Evolutionary conservation across 164 flowering plant species (phyloP).

Genomic region (Nymphaea thermarum): DNA sequence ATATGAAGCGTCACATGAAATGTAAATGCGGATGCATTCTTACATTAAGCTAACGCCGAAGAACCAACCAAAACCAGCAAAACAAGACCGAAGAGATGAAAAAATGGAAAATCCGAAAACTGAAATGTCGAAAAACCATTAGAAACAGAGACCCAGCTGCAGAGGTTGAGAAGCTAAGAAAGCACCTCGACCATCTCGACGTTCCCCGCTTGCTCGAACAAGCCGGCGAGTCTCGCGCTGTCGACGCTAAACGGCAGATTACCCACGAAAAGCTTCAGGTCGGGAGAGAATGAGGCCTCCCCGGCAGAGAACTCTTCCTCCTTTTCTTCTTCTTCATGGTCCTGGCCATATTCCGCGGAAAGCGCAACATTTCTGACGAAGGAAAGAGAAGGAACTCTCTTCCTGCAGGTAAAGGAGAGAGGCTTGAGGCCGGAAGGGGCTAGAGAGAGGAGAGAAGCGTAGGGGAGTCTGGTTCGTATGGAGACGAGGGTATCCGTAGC

Average conservation of each 20-base stretch:
- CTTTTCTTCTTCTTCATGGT: constrained; percentile 6
- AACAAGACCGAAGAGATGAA: neutral
- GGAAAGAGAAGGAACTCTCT: constrained; percentile 7
- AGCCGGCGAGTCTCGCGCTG: constrained; percentile 55
- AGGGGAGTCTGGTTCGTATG: constrained; percentile 10
- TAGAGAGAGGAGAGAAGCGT: constrained; percentile 6
- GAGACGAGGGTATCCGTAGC: constrained; percentile 27
- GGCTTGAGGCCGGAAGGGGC: constrained; percentile 6
- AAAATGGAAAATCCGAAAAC: neutral
- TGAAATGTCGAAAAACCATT: neutral
- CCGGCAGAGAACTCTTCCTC: constrained; percentile 32
- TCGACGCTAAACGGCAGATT: constrained; percentile 63
- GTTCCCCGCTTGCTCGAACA: constrained; percentile 66
- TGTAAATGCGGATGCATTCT: too few relatives aligned
- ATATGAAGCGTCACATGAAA: too few relatives aligned
- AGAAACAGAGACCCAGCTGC: neutral
- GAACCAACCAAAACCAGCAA: neutral
- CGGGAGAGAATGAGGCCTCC: constrained; percentile 27
- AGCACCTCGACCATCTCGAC: constrained; percentile 92
- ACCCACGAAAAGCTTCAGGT: constrained; percentile 68
- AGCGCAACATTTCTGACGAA: constrained; percentile 35
- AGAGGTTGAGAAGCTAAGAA: neutral
- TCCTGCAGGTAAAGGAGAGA: constrained; percentile 9
- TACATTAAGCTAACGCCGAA: neutral
- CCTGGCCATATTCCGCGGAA: constrained; percentile 14